Percentiles rank a stretch among this genome's conserved stretches.
These are phyloP conservation scores for Cryphonectria parasitica DNA, from an alignment of 2,329 filamentous ascomycete species.

Conservation along the genomic window DNA sequence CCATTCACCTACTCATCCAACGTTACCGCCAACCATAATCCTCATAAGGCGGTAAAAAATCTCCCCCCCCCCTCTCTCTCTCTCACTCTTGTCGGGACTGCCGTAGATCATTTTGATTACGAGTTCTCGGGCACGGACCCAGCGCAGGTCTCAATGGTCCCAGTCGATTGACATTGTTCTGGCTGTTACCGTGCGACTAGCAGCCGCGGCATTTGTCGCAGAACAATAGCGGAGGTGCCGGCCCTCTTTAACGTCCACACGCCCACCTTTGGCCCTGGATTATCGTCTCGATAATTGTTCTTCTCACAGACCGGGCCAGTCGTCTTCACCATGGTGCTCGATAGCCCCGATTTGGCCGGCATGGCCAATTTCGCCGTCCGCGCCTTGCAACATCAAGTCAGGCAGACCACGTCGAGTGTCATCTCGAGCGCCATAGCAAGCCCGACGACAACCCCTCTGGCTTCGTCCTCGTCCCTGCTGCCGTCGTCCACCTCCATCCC, in stretches of 20 bases:
- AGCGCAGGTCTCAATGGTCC: conserved; percentile 11
- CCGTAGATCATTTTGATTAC: background rate
- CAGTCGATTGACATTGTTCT: conserved; percentile 8
- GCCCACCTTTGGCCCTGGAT: background rate
- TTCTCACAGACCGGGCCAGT: background rate
- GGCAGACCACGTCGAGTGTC: conserved; percentile 17
- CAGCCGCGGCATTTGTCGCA: conserved; percentile 24
- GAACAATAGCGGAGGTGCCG: background rate
- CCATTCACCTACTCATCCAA: background rate
- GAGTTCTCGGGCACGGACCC: conserved; percentile 3
- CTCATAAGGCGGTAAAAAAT: background rate
- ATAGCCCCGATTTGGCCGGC: conserved; percentile 26
- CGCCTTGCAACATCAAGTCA: conserved; percentile 26
- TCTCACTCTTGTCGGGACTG: background rate
- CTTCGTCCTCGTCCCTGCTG: conserved; percentile 9
- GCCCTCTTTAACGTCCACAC: background rate
- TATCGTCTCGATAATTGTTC: background rate
- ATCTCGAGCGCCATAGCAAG: conserved; percentile 20
- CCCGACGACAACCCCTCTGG: conserved; percentile 17
- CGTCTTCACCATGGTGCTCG: conserved; percentile 20
- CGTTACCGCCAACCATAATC: background rate
- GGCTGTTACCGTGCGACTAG: conserved; percentile 17
- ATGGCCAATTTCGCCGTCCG: conserved; percentile 26
- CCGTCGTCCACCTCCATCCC: background rate
- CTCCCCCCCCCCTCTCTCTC: background rate